Base-by-base conservation (phyloP, 108 stramenopile species). In the Nitzschia inconspicua region DNA sequence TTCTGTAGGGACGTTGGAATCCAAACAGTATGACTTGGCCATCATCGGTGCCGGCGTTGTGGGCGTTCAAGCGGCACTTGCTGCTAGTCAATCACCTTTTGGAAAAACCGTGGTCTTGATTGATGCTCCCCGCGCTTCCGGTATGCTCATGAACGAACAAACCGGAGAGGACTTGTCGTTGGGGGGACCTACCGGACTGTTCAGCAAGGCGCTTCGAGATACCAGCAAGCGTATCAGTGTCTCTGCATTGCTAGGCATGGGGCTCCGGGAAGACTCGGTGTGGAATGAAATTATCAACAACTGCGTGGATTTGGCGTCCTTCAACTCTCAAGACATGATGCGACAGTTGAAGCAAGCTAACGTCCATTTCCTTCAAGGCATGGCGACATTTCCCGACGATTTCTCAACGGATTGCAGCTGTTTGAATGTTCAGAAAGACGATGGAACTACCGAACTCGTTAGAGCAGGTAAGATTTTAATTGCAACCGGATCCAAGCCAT, bases 161-260 rank as follows among this genome's bases (percentile, higher is more conserved):
- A 76, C 69, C 44, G 76, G 73, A 9, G 79, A 83, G 64, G 89
- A 90, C 73, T 66, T 90, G 46, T 77, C 78, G 35, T 51, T 90
- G 16, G 89, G 89, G 18, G 89, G 77, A 22, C 89, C 89, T 0
- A 85, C 88, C 24, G 89, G 75, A 0, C 47, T 76, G 25, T 88
- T 88, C 66, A 69, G 76, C 16, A 90, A 90, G 65, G 89, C 89
- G 7, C 56, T 90, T 32, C 72, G 89, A 26, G 89, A 86, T 72
- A 77, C 85, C 4, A 73, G 71, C 34, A 90, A 90, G 64, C 79
- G 74, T 31, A 83, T 90, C 44, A 78, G 72, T 36, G 84, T 90
- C 20, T 63, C 72, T 18, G 73, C 85, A 7, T 51, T 90, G 13
- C 76, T 78, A 42, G 85, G 83, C 9, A 86, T 86, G 85, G 85